These are phyloP conservation scores for Agastache rugosa DNA, from an alignment of 257 asterid genomes.

Conservation along the genomic window DNA sequence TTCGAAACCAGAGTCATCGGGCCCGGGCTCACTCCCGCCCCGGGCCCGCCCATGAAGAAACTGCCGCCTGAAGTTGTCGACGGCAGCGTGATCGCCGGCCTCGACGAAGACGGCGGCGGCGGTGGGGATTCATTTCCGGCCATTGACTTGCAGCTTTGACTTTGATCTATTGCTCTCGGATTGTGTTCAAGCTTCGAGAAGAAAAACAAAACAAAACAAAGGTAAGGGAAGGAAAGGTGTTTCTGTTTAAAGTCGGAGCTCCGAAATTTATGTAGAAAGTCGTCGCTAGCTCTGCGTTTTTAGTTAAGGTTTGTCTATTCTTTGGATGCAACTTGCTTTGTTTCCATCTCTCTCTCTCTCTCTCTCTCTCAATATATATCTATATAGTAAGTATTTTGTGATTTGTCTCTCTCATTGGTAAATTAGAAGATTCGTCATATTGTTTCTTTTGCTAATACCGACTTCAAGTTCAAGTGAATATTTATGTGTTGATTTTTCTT, in stretches of 20 bases:
- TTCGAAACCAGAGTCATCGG: conserved; percentile 77
- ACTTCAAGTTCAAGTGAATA: too few species aligned
- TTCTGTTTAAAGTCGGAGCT: not conserved
- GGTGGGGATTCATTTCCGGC: conserved; percentile 46
- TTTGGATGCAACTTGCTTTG: not conserved
- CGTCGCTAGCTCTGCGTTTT: conserved; percentile 34
- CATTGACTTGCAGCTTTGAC: conserved; percentile 47
- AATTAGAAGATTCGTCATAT: not conserved
- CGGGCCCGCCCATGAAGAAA: conserved; percentile 54
- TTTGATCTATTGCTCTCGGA: conserved; percentile 6
- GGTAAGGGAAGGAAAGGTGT: not conserved
- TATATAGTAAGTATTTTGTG: too few species aligned
- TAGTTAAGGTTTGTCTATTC: not conserved
- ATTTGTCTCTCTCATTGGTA: not conserved
- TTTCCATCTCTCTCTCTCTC: not conserved
- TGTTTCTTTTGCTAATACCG: too few species aligned
- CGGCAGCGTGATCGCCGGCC: conserved; percentile 58
- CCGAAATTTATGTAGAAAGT: conserved; percentile 23
- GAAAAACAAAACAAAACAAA: not conserved
- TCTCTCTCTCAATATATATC: not conserved
- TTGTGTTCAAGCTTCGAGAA: conserved; percentile 7
- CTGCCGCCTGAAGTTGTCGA: conserved; percentile 51
- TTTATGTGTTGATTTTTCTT: too few species aligned
- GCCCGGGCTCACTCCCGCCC: conserved; percentile 70
- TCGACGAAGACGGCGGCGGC: conserved; percentile 40